Base-by-base conservation (phyloP, 179 eudicot species). In the Silene coronaria region DNA sequence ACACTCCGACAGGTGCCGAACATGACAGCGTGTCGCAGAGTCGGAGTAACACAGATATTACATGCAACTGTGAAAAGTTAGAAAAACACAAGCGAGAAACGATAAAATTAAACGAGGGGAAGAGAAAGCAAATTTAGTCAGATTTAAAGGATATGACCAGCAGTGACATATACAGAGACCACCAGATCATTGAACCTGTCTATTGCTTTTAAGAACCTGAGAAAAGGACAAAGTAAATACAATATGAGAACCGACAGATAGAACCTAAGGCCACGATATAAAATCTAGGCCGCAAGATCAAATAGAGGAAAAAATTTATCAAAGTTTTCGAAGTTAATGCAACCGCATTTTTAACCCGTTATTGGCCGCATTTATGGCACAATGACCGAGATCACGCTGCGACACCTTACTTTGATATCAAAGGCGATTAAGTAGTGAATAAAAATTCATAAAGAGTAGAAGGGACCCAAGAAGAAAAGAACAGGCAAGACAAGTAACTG, bases 131-230 rank as follows among this genome's bases (percentile, higher is more conserved):
- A 32, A 46, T 17, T 55, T 55, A 55, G 21, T 38, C 38, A 70
- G 55, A 27, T 71, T 60, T 69, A 19, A 82, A 92, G 99, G 99
- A 95, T 95, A 95, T 95, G 95, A 85, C 97, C 99, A 24, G 97
- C 97, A 69, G 99, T 95, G 69, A 95, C 97, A 78, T 95, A 95
- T 13, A 92, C 97, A 4, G 97, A 95, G 48, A 95, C 99, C 84
- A 87, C 95, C 89, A 92, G 76, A 83, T 92, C 97, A 38, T 90
- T 90, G 89, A 90, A 95, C 85, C 96, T 86, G 85, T 95, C 99
- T 70, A 95, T 89, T 77, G 89, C 90, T 86, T 95, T 95, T 59
- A 92, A 75, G 84, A 92, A 90, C 98, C 98, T 94, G 97, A 66
- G 77, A 65, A 62, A 73, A 72, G 23, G 23, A 62, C 45, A 61